These are phyloP conservation scores for Periconia sp. DNA, from an alignment of 2,329 filamentous ascomycete species.

Conservation along the genomic window DNA sequence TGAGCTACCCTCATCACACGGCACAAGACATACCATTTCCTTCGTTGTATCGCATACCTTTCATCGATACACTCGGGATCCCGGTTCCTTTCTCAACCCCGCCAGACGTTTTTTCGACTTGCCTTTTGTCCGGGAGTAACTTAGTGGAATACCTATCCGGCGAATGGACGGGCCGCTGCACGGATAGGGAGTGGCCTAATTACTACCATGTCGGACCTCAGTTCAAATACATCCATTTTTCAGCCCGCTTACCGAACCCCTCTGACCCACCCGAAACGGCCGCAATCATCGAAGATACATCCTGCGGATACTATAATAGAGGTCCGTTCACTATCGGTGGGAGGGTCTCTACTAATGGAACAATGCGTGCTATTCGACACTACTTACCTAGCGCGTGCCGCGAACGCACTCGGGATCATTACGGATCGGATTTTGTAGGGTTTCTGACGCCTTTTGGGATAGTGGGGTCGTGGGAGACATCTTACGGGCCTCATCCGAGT, in stretches of 20 bases:
- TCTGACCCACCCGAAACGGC: neutral
- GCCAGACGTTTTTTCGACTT: neutral
- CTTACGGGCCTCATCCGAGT: neutral
- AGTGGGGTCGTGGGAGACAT: neutral
- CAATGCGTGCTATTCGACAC: neutral
- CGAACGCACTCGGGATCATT: no score
- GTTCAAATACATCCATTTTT: neutral
- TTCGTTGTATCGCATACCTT: slow-evolving; percentile 1
- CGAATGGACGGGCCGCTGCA: slow-evolving; percentile 1
- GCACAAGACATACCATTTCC: neutral
- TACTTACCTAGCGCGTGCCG: neutral
- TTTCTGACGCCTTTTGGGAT: slow-evolving; percentile 6
- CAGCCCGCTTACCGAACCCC: neutral
- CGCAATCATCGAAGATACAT: neutral
- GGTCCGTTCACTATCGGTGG: slow-evolving; percentile 2
- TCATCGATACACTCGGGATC: neutral
- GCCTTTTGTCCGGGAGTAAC: neutral
- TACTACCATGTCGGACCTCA: neutral
- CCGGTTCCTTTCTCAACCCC: slow-evolving; percentile 4
- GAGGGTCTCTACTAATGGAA: neutral
- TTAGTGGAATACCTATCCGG: slow-evolving; percentile 1
- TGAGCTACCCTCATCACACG: neutral
- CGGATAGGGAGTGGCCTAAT: neutral
- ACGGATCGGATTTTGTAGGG: neutral
- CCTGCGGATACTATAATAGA: neutral